Evolutionary conservation across 164 flowering plant genomes (phyloP).

Genomic region (Akebia trifoliata): DNA sequence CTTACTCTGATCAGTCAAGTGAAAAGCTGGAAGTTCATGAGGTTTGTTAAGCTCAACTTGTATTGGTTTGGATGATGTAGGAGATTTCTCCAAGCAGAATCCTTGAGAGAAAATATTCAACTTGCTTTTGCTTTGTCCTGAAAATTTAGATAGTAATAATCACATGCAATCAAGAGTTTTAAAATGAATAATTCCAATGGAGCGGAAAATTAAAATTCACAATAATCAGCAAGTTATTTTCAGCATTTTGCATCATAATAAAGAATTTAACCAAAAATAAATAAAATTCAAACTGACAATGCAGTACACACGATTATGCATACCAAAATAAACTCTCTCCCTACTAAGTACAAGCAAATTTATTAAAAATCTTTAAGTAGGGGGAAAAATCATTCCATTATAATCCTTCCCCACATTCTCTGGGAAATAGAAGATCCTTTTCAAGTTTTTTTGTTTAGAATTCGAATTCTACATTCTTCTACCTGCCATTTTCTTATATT

Average conservation of each 20-base stretch:
- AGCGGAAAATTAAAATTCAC: too few relatives aligned
- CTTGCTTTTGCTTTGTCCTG: conserved; percentile 29
- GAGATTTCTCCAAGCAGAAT: conserved; percentile 13
- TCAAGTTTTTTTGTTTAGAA: conserved; percentile 3
- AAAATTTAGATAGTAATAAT: conserved; percentile 3
- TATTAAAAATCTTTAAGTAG: too few relatives aligned
- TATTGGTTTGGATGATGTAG: conserved; percentile 15
- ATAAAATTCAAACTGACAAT: too few relatives aligned
- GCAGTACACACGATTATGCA: too few relatives aligned
- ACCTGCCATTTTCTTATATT: neutral
- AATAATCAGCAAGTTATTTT: too few relatives aligned
- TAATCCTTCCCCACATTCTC: neutral
- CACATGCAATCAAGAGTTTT: neutral
- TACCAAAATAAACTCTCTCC: too few relatives aligned
- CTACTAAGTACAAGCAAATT: too few relatives aligned
- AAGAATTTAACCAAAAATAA: too few relatives aligned
- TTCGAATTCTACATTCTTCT: conserved; percentile 13
- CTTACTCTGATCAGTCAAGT: conserved; percentile 19
- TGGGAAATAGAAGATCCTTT: neutral
- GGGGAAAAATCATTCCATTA: too few relatives aligned
- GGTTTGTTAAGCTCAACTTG: conserved; percentile 23
- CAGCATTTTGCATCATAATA: too few relatives aligned
- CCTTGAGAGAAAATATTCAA: conserved; percentile 8
- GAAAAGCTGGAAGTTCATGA: conserved; percentile 21
- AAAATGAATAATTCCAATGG: too few relatives aligned